Evolutionary conservation across 345 rosid genomes (phyloP), one percentile per base, ranked within the genome.

Genomic region (Eutrema heterophyllum): DNA sequence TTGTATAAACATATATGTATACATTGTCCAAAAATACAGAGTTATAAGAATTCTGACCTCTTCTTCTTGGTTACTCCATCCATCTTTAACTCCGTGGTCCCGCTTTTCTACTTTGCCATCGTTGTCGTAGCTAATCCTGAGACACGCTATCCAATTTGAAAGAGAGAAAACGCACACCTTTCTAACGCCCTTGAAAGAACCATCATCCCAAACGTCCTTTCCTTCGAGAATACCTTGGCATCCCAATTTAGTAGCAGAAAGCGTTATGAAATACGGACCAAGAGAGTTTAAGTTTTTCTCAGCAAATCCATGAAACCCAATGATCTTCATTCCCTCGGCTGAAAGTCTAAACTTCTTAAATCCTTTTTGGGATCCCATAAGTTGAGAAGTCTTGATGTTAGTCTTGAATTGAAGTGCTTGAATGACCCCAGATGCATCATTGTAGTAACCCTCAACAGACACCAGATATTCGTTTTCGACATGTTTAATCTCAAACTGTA

Each of bases 401-500:
- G 71, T 67, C 51, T 13, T 49, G 21, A 67, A 67, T 15, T 51
- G 71, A 26, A 67, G 49, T 24, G 71, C 24, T 67, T 67, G 49
- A 39, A 67, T 67, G 11, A 67, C 50, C 52, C 71, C 71, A 9
- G 71, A 24, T 67, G n/a, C 26, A 26, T 67, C 52, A 39, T 51
- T 38, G 6, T 51, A 67, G 5, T 27, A 49, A n/a, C 60, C 71
- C 0, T 51, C 52, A 24, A 52, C 0, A 18, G 71, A 51, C 15
- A 67, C 60, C 24, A 51, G 14, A 52, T 5, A 9, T 50, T 66
- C 70, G 8, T 50, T 9, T 2, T 65, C n/a, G 4, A 12, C 21
- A 65, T 65, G 15, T 15, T 65, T 38, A 65, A 65, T 65, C 45
- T 65, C 70, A 65, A 65, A 49, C 70, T 65, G 21, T 14, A 11